phyloP scores from a whole-genome alignment of 148 eudicot genomes.

The Vaccinium macrocarpon region DNA sequence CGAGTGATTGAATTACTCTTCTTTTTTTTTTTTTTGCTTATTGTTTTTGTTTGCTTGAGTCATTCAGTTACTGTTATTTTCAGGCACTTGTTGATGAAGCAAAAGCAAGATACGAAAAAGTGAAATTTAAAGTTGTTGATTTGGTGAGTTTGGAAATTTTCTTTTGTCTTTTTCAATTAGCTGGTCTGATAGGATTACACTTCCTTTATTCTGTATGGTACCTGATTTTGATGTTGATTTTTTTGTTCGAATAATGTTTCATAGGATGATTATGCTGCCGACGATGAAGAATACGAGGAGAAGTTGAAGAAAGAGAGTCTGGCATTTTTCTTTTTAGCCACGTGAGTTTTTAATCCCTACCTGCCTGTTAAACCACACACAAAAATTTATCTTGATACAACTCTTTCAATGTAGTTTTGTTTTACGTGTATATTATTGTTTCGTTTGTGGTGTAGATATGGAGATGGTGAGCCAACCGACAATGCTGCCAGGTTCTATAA shows the following conservation, averaged over 20 bases:
- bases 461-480: constrained; percentile 99
- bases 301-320: constrained; percentile 75
- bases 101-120: constrained; percentile 89
- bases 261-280: constrained; percentile 91
- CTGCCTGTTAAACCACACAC: neutral
- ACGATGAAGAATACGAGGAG: constrained; percentile 82
- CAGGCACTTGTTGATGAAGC: constrained; percentile 91
- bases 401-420: neutral
- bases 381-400: neutral
- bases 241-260: constrained; percentile 10
- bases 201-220: neutral
- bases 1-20: neutral
- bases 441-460: constrained; percentile 57
- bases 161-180: neutral
- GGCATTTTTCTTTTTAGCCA: constrained; percentile 85
- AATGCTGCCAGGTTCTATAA: constrained; percentile 93
- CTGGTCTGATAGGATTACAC: neutral
- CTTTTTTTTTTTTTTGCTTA: neutral
- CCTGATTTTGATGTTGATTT: neutral
- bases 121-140: constrained; percentile 75
- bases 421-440: neutral
- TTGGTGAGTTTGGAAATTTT: constrained; percentile 43
- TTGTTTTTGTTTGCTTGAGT: neutral
- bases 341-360: constrained; percentile 48
- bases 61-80: constrained; percentile 9